A percentile compares a stretch with the other conserved stretches of the same genome.
These are phyloP conservation scores for Eucalyptus curtisii DNA, from an alignment of 345 rosid genomes.

Conservation along the genomic window DNA sequence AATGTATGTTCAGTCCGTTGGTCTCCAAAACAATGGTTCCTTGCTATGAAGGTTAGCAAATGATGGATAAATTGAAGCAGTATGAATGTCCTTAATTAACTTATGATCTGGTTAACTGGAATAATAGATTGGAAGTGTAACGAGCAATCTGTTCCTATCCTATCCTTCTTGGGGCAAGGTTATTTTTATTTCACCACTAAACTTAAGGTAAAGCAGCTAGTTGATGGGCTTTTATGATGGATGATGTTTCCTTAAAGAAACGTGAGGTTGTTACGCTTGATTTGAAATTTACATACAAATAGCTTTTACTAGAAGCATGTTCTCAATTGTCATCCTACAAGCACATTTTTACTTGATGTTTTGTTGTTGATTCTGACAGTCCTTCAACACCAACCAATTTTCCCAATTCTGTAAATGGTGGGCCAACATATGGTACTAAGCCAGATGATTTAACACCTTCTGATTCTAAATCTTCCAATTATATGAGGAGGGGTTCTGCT, in stretches of 20 bases:
- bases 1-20: background rate
- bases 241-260: background rate
- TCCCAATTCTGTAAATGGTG: conserved; percentile 1
- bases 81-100: background rate
- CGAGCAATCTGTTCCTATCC: background rate
- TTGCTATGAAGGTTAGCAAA: background rate
- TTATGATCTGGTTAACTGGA: background rate
- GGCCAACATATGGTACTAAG: conserved; percentile 6
- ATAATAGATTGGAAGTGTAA: background rate
- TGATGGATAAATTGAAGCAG: background rate
- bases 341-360: background rate
- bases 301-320: background rate
- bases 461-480: conserved; percentile 24
- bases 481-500: conserved; percentile 74
- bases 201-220: background rate
- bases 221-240: background rate
- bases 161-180: background rate
- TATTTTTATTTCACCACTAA: background rate
- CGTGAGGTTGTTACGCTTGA: background rate
- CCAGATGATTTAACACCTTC: conserved; percentile 5
- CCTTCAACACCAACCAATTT: conserved; percentile 8
- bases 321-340: background rate
- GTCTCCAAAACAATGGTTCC: background rate
- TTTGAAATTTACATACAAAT: background rate
- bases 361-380: conserved; percentile 13